These are phyloP conservation scores for Phaffomyces thermotolerans DNA, from an alignment of 805 yeast species.

Conservation along the genomic window DNA sequence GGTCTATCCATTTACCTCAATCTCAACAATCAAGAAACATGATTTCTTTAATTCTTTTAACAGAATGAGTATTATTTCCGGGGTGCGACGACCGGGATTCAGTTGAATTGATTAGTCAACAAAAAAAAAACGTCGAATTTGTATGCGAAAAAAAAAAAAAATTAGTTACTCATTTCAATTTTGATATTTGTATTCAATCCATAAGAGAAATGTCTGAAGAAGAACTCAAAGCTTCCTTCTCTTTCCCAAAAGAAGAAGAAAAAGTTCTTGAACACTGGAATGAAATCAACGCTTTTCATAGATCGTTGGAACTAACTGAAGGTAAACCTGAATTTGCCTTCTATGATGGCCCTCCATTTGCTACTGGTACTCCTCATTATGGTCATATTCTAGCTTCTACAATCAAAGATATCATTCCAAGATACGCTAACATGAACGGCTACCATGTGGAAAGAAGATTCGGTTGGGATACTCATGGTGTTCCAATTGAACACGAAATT, in stretches of 20 bases:
- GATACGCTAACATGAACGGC: conserved; percentile 98
- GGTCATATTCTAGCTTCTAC: conserved; percentile 97
- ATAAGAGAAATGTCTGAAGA: conserved; percentile 28
- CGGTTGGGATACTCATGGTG: conserved; percentile 99
- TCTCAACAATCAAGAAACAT: too few species aligned
- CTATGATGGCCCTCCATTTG: conserved; percentile 99
- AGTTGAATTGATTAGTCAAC: too few species aligned
- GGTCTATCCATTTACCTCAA: conserved; percentile 10
- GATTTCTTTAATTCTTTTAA: too few species aligned
- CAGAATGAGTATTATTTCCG: too few species aligned
- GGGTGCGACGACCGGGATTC: too few species aligned
- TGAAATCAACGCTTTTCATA: conserved; percentile 90
- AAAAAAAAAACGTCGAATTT: neutral
- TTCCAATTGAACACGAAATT: conserved; percentile 97
- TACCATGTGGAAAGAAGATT: conserved; percentile 93
- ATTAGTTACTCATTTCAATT: neutral
- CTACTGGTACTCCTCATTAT: conserved; percentile 98
- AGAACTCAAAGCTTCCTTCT: conserved; percentile 34
- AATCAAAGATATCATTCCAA: conserved; percentile 92
- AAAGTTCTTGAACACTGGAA: conserved; percentile 76
- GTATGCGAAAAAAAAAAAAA: neutral
- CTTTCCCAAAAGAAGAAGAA: conserved; percentile 88
- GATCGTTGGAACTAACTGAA: conserved; percentile 72
- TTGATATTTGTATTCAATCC: neutral
- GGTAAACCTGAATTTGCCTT: conserved; percentile 85